These are phyloP conservation scores for Jackrogersella multiformis DNA, from an alignment of 495 filamentous ascomycete species.

Conservation along the genomic window DNA sequence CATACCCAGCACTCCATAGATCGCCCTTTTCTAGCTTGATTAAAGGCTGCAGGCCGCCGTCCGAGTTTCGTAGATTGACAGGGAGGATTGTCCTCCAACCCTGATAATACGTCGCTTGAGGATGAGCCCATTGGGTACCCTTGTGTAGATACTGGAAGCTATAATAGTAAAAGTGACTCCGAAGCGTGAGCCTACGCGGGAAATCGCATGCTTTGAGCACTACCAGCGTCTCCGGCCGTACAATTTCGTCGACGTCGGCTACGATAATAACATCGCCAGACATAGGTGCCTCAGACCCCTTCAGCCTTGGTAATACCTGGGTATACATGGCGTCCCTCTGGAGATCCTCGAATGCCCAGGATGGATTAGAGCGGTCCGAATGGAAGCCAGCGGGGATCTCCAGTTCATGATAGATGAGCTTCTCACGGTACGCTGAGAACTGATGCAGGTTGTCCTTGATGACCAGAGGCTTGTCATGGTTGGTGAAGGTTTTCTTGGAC, in stretches of 20 bases:
- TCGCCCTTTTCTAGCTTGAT: slow-evolving; percentile 51
- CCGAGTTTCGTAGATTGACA: slow-evolving; percentile 57
- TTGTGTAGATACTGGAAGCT: slow-evolving; percentile 63
- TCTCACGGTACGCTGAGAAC: slow-evolving; percentile 55
- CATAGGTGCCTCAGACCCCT: slow-evolving; percentile 42
- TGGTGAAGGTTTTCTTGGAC: slow-evolving; percentile 59
- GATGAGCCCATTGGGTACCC: slow-evolving; percentile 62
- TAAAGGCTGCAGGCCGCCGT: slow-evolving; percentile 47
- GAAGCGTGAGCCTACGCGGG: slow-evolving; percentile 62
- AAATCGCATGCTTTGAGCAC: slow-evolving; percentile 60
- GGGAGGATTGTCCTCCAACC: slow-evolving; percentile 59
- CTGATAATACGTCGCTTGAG: slow-evolving; percentile 64
- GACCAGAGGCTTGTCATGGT: slow-evolving; percentile 57
- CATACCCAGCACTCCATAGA: slow-evolving; percentile 52
- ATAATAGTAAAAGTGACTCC: slow-evolving; percentile 65
- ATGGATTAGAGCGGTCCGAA: slow-evolving; percentile 43
- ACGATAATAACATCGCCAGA: slow-evolving; percentile 56
- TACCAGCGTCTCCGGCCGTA: slow-evolving; percentile 56
- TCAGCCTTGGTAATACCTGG: slow-evolving; percentile 57
- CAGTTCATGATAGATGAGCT: slow-evolving; percentile 65
- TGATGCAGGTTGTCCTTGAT: slow-evolving; percentile 53
- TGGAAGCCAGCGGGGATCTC: slow-evolving; percentile 51
- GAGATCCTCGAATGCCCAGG: slow-evolving; percentile 61
- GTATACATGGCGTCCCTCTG: slow-evolving; percentile 61
- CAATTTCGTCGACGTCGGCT: slow-evolving; percentile 63